Base-by-base conservation (phyloP, 2,329 filamentous ascomycete species). In the Ascocoryne sarcoides region DNA sequence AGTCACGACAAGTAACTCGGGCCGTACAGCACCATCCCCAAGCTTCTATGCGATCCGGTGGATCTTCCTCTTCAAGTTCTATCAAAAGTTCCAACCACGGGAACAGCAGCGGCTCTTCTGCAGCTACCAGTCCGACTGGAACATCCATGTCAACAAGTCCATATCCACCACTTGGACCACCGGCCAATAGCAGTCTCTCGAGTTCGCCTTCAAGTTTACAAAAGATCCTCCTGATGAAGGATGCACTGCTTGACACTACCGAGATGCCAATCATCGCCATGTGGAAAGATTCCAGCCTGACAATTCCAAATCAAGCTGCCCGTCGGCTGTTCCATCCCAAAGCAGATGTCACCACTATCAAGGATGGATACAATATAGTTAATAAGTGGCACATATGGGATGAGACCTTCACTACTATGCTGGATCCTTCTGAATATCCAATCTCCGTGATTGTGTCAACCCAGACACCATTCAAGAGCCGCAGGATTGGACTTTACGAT, bases 221-320 rank as follows among this genome's bases (percentile, higher is more conserved):
- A 52, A 90, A 88, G 57, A 75, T 84, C 40, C 76, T 75, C 5
- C 68, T 79, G 37, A 76, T 90, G 65, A 89, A 88, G 59, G 83
- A 89, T 56, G 82, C 83, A 1, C 68, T 89, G 15, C 64, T 90
- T 5, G 82, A 87, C 55, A 84, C 78, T 29, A 84, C 84, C 18
- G 73, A 77, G 45, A 78, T 85, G 56, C 84, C 84, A 0, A 80
- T 86, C 16, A 66, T 88, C 32, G 80, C 82, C 17, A 84, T 88
- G 77, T 89, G 84, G 84, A 82, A 80, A 55, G 84, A 90, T 49
- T 76, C 82, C 39, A 82, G 75, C 35, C 77, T 87, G 34, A 79
- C 76, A 0, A 78, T 87, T 32, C 79, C 83, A 3, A 90, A 90
- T 54, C 75, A 73, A 50, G 56, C 56, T 30, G 55, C 74, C 10